phyloP scores from a whole-genome alignment of 768 basidiomycete genomes.

The Leccinum disarticulatum region DNA sequence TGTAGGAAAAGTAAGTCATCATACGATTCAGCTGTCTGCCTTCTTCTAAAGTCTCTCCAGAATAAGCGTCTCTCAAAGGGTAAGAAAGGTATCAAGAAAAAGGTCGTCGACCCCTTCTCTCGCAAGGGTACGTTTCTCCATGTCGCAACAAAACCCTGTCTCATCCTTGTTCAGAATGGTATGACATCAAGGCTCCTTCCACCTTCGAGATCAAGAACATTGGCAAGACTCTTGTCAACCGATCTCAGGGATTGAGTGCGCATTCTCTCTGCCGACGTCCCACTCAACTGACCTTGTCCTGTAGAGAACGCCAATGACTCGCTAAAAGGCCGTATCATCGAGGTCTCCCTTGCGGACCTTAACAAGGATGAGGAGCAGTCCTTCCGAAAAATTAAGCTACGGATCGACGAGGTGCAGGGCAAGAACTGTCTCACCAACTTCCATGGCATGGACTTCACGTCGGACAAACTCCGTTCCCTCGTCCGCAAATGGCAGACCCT shows the following conservation, averaged over 20 bases:
- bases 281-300: slow-evolving; percentile 6
- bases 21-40: neutral
- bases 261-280: slow-evolving; percentile 20
- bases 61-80: slow-evolving; percentile 98
- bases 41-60: slow-evolving; percentile 39
- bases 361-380: slow-evolving; percentile 99
- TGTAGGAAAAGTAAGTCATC: slow-evolving; percentile 74
- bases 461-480: slow-evolving; percentile 98
- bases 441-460: slow-evolving; percentile 99
- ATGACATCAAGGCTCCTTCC: slow-evolving; percentile 97
- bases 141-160: neutral
- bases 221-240: slow-evolving; percentile 98
- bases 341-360: slow-evolving; percentile 94
- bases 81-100: slow-evolving; percentile 99
- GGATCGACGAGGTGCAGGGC: slow-evolving; percentile 94
- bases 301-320: slow-evolving; percentile 98
- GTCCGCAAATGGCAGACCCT: slow-evolving; percentile 99
- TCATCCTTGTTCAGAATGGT: slow-evolving; percentile 75
- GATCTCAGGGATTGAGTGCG: slow-evolving; percentile 97
- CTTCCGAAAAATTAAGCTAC: slow-evolving; percentile 99
- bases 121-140: slow-evolving; percentile 75
- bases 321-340: slow-evolving; percentile 93
- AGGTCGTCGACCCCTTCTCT: slow-evolving; percentile 99
- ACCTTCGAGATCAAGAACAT: slow-evolving; percentile 96
- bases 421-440: slow-evolving; percentile 99